A percentile compares a stretch with the other conserved stretches of the same genome.
Evolutionary conservation across 2,329 filamentous ascomycete genomes (phyloP).

Genomic region (Aspergillus terreus): DNA sequence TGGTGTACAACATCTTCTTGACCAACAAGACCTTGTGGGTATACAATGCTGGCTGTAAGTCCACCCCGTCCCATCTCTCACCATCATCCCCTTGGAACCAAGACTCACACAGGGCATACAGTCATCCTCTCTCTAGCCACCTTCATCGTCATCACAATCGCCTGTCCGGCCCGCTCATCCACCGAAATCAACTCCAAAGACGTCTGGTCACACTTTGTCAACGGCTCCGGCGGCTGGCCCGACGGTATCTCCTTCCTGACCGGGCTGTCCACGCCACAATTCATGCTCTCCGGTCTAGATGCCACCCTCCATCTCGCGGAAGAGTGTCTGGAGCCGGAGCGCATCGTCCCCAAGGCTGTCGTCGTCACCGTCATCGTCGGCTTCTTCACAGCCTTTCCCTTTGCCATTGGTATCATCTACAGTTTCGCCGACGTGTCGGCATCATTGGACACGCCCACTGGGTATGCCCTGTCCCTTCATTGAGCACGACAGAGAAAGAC

Average conservation of each 20-base stretch:
- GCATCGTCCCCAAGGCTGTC: constrained; percentile 20
- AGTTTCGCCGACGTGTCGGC: constrained; percentile 12
- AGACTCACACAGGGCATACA: neutral
- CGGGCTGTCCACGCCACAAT: constrained; percentile 21
- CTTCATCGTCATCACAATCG: constrained; percentile 18
- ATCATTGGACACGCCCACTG: constrained; percentile 14
- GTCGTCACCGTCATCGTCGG: constrained; percentile 17
- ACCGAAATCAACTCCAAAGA: constrained; percentile 10
- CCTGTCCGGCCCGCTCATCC: constrained; percentile 18
- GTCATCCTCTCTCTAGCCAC: constrained; percentile 18
- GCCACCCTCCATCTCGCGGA: constrained; percentile 21
- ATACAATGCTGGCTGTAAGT: constrained; percentile 19
- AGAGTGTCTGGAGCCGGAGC: constrained; percentile 20
- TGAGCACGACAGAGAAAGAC: no score
- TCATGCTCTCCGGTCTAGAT: constrained; percentile 23
- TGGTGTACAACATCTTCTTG: constrained; percentile 17
- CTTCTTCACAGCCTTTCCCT: constrained; percentile 20
- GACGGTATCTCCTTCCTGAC: constrained; percentile 23
- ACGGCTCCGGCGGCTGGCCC: constrained; percentile 21
- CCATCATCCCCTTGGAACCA: neutral
- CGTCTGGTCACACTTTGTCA: constrained; percentile 16
- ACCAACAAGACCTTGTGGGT: constrained; percentile 22
- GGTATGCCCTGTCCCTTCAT: constrained; percentile 5
- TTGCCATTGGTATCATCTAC: constrained; percentile 19
- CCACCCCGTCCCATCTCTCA: neutral